phyloP scores from a whole-genome alignment of 129 eudicot species.

The Erigeron canadensis region DNA sequence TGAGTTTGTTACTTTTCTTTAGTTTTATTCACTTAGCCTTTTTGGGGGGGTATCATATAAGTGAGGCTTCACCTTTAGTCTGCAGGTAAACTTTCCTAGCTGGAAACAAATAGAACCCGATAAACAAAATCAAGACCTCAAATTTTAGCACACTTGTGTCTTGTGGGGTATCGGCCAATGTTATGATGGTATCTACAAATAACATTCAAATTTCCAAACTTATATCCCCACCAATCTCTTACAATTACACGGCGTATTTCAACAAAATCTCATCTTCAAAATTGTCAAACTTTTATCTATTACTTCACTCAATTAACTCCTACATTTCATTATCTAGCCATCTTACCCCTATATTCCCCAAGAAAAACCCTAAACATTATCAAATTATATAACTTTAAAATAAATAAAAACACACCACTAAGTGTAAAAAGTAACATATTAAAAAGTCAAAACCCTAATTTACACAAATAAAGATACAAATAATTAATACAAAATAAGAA shows the following conservation, averaged over 20 bases:
- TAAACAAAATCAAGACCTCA: constrained; percentile 15
- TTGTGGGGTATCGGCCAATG: too few species aligned
- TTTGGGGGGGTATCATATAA: too few species aligned
- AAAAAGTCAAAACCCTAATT: constrained; percentile 27
- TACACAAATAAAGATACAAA: neutral
- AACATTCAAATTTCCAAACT: neutral
- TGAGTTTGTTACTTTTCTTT: too few species aligned
- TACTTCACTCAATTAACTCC: neutral
- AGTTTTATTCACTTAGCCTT: too few species aligned
- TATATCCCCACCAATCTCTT: neutral
- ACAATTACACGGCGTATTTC: too few species aligned
- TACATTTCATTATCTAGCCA: neutral
- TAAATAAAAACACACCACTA: neutral
- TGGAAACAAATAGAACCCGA: constrained; percentile 12
- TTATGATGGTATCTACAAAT: too few species aligned
- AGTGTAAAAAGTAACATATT: neutral
- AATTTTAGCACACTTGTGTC: neutral
- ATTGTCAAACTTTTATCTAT: neutral
- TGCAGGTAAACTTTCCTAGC: neutral
- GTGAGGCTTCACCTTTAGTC: too few species aligned
- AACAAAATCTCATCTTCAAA: neutral
- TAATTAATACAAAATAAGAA: neutral
- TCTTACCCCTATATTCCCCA: neutral
- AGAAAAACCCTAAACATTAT: neutral
- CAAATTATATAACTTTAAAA: neutral